Conservation (phyloP, 2,329 filamentous ascomycete genomes). For the Arachnomyces sp. region DNA sequence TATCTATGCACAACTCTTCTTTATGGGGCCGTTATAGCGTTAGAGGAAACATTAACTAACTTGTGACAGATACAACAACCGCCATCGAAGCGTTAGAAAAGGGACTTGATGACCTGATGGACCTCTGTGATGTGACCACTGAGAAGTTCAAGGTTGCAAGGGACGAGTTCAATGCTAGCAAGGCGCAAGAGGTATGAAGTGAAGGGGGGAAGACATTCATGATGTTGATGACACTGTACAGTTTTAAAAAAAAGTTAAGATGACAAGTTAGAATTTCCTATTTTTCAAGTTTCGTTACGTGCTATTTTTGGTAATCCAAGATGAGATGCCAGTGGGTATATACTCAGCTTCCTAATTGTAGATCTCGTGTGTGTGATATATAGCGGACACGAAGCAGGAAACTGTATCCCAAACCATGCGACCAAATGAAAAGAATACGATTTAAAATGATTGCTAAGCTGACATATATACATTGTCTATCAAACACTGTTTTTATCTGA, state of each 20-base stretch:
- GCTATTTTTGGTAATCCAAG: slow-evolving; percentile 1
- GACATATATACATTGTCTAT: too few species aligned
- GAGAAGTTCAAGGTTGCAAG: slow-evolving; percentile 72
- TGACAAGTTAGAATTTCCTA: too few species aligned
- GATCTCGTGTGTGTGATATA: too few species aligned
- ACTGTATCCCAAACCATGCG: too few species aligned
- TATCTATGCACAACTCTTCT: background rate
- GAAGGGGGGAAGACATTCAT: slow-evolving; percentile 21
- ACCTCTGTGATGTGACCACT: slow-evolving; percentile 86
- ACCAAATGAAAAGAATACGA: too few species aligned
- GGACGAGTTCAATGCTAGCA: slow-evolving; percentile 47
- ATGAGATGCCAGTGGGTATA: too few species aligned
- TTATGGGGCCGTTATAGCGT: background rate
- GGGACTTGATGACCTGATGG: slow-evolving; percentile 78
- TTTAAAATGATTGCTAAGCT: too few species aligned
- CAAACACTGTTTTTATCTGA: too few species aligned
- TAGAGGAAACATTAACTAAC: background rate
- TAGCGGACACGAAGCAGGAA: too few species aligned
- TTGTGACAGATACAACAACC: slow-evolving; percentile 58
- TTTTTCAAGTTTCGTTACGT: too few species aligned
- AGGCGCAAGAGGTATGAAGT: slow-evolving; percentile 10
- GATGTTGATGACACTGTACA: background rate
- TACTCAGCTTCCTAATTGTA: too few species aligned
- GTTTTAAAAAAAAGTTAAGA: too few species aligned
- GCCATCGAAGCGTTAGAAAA: slow-evolving; percentile 84